A percentile compares a stretch with the other conserved stretches of the same genome.
Evolutionary conservation across 2,329 filamentous ascomycete species (phyloP).

Genomic region (Aspergillus clavatus): DNA sequence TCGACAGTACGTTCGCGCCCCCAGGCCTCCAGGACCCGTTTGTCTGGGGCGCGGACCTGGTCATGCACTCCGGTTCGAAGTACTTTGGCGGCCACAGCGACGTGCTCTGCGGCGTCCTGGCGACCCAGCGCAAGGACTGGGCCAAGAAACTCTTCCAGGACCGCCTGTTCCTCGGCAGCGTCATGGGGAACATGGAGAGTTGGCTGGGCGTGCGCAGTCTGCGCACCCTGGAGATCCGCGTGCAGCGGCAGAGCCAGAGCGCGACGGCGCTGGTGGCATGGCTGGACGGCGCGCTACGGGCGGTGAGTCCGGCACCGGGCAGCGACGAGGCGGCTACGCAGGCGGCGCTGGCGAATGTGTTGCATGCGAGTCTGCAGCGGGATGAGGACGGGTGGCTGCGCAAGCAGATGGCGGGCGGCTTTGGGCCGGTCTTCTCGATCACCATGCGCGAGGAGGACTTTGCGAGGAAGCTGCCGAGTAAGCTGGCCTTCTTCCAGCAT

Average conservation of each 20-base stretch:
- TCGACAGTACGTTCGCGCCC: slow-evolving; percentile 90
- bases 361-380: slow-evolving; percentile 75
- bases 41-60: slow-evolving; percentile 69
- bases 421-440: slow-evolving; percentile 81
- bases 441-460: slow-evolving; percentile 55
- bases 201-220: slow-evolving; percentile 88
- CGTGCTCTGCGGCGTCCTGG: slow-evolving; percentile 80
- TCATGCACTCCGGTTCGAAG: slow-evolving; percentile 93
- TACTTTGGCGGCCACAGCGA: slow-evolving; percentile 96
- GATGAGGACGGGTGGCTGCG: slow-evolving; percentile 66
- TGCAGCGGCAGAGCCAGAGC: slow-evolving; percentile 69
- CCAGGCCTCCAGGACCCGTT: slow-evolving; percentile 88
- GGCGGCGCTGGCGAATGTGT: slow-evolving; percentile 56
- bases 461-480: slow-evolving; percentile 69
- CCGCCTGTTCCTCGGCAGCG: slow-evolving; percentile 69
- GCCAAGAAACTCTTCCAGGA: slow-evolving; percentile 59
- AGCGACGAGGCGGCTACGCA: slow-evolving; percentile 46
- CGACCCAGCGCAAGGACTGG: slow-evolving; percentile 58
- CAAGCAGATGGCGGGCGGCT: slow-evolving; percentile 87
- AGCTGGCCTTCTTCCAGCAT: slow-evolving; percentile 81
- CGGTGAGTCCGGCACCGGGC: slow-evolving; percentile 32
- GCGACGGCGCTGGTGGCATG: slow-evolving; percentile 67
- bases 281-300: slow-evolving; percentile 53
- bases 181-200: slow-evolving; percentile 84
- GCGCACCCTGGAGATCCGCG: slow-evolving; percentile 77